Conservation (phyloP, 306 rosid genomes). For the Corylus avellana region DNA sequence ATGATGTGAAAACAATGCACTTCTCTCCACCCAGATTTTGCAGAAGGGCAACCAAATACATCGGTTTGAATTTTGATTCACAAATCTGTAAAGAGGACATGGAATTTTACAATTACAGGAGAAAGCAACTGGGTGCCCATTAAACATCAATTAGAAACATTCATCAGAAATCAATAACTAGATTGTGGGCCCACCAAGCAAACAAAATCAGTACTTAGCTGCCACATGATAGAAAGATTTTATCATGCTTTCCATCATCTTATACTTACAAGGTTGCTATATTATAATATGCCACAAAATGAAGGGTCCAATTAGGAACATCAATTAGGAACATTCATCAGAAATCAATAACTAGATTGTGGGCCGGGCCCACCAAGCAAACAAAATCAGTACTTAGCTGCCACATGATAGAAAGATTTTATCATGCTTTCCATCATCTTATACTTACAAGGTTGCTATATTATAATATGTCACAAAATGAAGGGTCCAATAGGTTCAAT, state of each 20-base stretch:
- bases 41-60: slow-evolving; percentile 79
- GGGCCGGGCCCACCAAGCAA: too few species aligned
- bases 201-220: background rate
- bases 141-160: slow-evolving; percentile 8
- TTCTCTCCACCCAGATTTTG: slow-evolving; percentile 76
- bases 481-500: background rate
- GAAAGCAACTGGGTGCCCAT: background rate
- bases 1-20: slow-evolving; percentile 85
- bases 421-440: background rate
- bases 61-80: slow-evolving; percentile 73
- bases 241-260: background rate
- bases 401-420: background rate
- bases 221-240: background rate
- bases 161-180: background rate
- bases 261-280: background rate
- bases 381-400: background rate
- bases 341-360: background rate
- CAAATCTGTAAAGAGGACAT: slow-evolving; percentile 57
- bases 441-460: background rate
- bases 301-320: background rate
- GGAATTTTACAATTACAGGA: slow-evolving; percentile 19
- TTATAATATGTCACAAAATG: background rate
- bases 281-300: background rate
- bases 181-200: background rate
- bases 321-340: background rate